These are phyloP conservation scores for Thielaviopsis populi DNA, from an alignment of 2,329 filamentous ascomycete genomes.

Conservation along the genomic window DNA sequence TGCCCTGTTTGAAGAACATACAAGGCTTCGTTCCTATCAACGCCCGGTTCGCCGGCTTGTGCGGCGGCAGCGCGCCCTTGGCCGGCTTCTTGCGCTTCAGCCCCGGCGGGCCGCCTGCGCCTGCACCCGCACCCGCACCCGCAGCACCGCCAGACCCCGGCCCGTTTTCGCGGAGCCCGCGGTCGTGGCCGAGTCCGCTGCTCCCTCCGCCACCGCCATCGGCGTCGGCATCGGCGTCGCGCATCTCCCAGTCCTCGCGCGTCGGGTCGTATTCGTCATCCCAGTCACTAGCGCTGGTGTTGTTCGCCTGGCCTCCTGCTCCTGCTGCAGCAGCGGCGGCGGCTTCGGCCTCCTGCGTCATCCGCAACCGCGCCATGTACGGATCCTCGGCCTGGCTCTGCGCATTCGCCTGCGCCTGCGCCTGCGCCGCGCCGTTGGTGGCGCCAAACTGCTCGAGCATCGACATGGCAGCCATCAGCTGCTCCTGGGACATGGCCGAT, in stretches of 20 bases:
- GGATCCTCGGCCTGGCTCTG: constrained; percentile 26
- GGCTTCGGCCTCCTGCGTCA: constrained; percentile 27
- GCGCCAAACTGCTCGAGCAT: constrained; percentile 9
- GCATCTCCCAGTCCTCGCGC: constrained; percentile 17
- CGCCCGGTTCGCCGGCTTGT: constrained; percentile 37
- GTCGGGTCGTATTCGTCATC: constrained; percentile 18
- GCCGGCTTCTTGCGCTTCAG: constrained; percentile 29
- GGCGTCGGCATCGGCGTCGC: constrained; percentile 3
- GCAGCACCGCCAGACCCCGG: constrained; percentile 8
- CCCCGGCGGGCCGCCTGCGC: constrained; percentile 16
- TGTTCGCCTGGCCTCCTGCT: constrained; percentile 16
- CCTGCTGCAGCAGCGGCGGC: constrained; percentile 19
- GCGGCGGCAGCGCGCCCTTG: constrained; percentile 28
- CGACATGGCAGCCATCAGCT: constrained; percentile 15
- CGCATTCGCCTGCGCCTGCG: constrained; percentile 14
- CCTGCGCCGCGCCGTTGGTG: background rate
- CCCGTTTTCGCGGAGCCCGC: constrained; percentile 22
- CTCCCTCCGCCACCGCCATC: no score
- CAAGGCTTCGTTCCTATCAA: constrained; percentile 54
- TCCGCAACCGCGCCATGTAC: constrained; percentile 28
- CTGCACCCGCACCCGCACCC: constrained; percentile 22
- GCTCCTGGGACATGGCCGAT: background rate
- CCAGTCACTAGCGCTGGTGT: background rate
- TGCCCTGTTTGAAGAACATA: constrained; percentile 54
- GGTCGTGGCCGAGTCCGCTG: constrained; percentile 17